Evolutionary conservation across 768 basidiomycete species (phyloP).

Genomic region (Rhodotorula kratochvilovae): DNA sequence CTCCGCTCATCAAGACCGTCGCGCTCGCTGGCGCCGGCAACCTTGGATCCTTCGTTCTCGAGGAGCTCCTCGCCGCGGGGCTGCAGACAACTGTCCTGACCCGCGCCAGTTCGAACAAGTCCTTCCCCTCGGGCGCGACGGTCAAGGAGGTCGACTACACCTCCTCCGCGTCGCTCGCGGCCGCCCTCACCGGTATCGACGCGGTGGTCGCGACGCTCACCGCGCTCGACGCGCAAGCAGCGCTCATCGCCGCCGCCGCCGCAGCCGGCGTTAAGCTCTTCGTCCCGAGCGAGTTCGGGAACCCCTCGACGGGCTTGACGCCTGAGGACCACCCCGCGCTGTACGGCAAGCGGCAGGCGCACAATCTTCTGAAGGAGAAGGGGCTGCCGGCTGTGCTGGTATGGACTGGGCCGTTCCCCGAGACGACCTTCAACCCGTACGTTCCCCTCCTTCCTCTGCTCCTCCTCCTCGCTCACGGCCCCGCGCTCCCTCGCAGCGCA

Average conservation of each 20-base stretch:
- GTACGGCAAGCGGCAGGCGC: conserved; percentile 8
- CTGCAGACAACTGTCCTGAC: background rate
- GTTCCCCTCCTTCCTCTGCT: background rate
- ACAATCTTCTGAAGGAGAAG: conserved; percentile 4
- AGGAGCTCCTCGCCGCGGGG: background rate
- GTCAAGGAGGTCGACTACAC: conserved; percentile 20
- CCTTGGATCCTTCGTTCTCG: conserved; percentile 20
- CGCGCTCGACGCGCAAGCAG: conserved; percentile 31
- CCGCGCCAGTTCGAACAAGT: background rate
- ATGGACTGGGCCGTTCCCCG: conserved; percentile 5
- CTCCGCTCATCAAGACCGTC: conserved; percentile 1
- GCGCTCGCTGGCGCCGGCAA: conserved; percentile 30
- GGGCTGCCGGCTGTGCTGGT: background rate
- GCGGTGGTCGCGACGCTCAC: conserved; percentile 21
- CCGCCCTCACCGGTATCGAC: conserved; percentile 14
- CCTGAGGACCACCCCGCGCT: background rate
- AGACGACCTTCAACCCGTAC: background rate
- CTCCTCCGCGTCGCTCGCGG: background rate
- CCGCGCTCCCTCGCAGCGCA: background rate
- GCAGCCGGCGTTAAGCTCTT: conserved; percentile 46
- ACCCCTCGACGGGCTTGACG: background rate
- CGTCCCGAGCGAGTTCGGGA: conserved; percentile 46
- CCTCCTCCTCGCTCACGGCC: background rate
- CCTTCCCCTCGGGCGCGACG: background rate
- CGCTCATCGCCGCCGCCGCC: conserved; percentile 19